Conservation (phyloP, 169 alveolate species). For the Theileria parva region DNA sequence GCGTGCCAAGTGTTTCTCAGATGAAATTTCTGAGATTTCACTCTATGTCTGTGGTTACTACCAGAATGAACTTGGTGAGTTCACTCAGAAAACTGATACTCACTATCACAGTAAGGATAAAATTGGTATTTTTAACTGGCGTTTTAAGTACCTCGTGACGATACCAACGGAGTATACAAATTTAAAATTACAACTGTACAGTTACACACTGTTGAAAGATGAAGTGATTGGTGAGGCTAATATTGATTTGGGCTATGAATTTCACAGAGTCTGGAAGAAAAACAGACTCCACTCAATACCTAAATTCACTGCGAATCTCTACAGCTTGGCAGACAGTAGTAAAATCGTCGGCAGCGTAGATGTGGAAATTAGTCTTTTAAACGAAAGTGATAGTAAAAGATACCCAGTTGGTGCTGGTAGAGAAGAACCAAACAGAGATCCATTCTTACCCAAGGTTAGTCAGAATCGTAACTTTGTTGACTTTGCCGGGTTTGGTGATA, state of each 20-base stretch:
- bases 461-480: constrained; percentile 87
- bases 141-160: constrained; percentile 80
- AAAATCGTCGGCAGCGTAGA: constrained; percentile 84
- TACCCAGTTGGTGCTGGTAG: constrained; percentile 89
- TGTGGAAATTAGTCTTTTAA: constrained; percentile 80
- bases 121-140: constrained; percentile 87
- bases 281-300: constrained; percentile 75
- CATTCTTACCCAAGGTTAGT: constrained; percentile 82
- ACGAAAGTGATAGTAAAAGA: constrained; percentile 80
- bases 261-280: constrained; percentile 78
- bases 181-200: constrained; percentile 80
- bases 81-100: constrained; percentile 81
- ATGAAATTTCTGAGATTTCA: constrained; percentile 80
- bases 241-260: constrained; percentile 80
- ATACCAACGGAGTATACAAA: constrained; percentile 85
- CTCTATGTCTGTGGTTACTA: constrained; percentile 83
- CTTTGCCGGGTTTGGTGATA: constrained; percentile 86
- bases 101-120: constrained; percentile 89
- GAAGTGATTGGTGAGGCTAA: constrained; percentile 85
- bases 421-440: constrained; percentile 88
- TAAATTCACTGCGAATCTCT: constrained; percentile 75
- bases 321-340: constrained; percentile 79
- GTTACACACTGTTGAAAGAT: constrained; percentile 71
- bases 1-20: constrained; percentile 84
- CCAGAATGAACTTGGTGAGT: constrained; percentile 77